Evolutionary conservation across 169 alveolate genomes (phyloP).

Genomic region (Plasmodium inui): DNA sequence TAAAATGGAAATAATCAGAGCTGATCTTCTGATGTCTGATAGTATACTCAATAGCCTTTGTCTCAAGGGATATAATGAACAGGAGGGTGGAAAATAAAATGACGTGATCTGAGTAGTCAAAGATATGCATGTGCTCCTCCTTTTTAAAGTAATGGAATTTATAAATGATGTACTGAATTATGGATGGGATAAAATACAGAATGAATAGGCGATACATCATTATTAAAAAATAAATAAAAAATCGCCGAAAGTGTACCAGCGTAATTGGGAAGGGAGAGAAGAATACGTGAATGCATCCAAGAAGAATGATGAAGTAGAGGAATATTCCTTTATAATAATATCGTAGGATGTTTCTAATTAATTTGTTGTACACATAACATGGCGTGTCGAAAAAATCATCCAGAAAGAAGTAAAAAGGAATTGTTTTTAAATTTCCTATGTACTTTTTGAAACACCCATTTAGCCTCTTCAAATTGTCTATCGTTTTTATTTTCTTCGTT

Average conservation of each 20-base stretch:
- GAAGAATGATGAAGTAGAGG: conserved; percentile 48
- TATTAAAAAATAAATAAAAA: conserved; percentile 68
- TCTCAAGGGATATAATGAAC: conserved; percentile 61
- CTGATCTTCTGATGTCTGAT: conserved; percentile 56
- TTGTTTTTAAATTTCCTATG: conserved; percentile 55
- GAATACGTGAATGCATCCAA: conserved; percentile 74
- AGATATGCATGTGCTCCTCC: conserved; percentile 67
- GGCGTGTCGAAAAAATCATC: conserved; percentile 65
- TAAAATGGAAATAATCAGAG: conserved; percentile 68
- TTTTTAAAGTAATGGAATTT: conserved; percentile 55
- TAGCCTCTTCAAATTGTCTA: conserved; percentile 42
- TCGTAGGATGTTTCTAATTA: conserved; percentile 53
- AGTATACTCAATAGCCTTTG: conserved; percentile 68
- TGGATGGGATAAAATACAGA: conserved; percentile 73
- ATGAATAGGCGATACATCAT: conserved; percentile 72
- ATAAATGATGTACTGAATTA: conserved; percentile 70
- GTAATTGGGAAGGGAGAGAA: conserved; percentile 77
- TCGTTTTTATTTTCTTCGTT: conserved; percentile 37
- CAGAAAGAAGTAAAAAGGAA: conserved; percentile 58
- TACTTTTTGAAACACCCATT: conserved; percentile 56
- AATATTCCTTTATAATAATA: conserved; percentile 73
- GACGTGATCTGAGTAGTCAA: conserved; percentile 76
- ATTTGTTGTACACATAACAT: conserved; percentile 61
- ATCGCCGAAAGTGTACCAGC: conserved; percentile 72
- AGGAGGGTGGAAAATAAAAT: conserved; percentile 68